Percentiles rank a stretch among this genome's conserved stretches.
Conservation (phyloP, 2,329 filamentous ascomycete genomes). For the Phyllachora maydis region DNA sequence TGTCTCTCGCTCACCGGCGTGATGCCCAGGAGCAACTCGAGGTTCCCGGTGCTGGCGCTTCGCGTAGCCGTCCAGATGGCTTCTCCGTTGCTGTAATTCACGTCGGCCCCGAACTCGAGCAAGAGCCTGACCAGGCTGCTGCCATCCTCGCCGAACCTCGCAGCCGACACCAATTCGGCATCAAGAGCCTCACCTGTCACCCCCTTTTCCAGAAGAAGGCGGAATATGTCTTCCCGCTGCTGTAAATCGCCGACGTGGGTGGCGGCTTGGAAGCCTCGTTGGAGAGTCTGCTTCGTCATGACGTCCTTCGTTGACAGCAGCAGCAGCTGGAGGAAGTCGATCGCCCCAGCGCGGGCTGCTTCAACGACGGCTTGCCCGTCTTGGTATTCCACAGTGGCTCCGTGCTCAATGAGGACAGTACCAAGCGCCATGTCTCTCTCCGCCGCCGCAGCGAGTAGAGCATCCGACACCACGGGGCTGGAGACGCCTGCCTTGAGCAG, state of each 20-base stretch:
- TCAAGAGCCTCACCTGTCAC: conserved; percentile 28
- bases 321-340: conserved; percentile 27
- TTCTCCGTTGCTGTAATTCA: conserved; percentile 32
- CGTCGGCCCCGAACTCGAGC: conserved; percentile 28
- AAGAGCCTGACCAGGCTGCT: conserved; percentile 26
- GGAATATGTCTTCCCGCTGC: conserved; percentile 25
- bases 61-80: conserved; percentile 31
- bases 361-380: conserved; percentile 32
- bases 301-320: conserved; percentile 18
- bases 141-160: conserved; percentile 26
- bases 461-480: conserved; percentile 22
- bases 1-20: conserved; percentile 17
- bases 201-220: conserved; percentile 25
- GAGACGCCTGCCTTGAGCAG: conserved; percentile 25
- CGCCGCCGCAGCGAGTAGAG: conserved; percentile 26
- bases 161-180: conserved; percentile 29
- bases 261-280: conserved; percentile 31
- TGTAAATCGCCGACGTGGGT: conserved; percentile 28
- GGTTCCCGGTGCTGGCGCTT: conserved; percentile 24
- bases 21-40: conserved; percentile 29
- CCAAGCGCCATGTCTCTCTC: conserved; percentile 31
- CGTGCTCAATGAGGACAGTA: conserved; percentile 26
- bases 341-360: conserved; percentile 27
- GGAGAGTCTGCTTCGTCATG: conserved; percentile 19
- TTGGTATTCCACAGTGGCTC: conserved; percentile 26